Evolutionary conservation across 345 rosid species (phyloP).

Genomic region (Populus deltoides): DNA sequence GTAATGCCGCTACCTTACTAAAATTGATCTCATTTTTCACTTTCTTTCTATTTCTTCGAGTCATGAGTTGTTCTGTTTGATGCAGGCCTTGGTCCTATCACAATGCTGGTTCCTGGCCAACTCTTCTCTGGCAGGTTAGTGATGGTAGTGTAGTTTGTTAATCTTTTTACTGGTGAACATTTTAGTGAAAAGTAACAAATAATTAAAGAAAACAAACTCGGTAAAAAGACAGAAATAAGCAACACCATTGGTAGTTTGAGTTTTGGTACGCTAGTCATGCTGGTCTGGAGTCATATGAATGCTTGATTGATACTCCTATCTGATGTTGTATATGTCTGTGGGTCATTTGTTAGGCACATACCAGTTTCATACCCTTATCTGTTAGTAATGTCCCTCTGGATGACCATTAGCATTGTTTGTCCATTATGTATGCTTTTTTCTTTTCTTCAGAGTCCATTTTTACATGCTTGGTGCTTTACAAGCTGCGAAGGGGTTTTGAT

Average conservation of each 20-base stretch:
- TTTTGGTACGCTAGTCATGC: background rate
- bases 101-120: conserved; percentile 99
- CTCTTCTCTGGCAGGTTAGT: conserved; percentile 88
- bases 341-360: background rate
- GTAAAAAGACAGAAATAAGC: background rate
- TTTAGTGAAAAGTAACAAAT: background rate
- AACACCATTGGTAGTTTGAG: background rate
- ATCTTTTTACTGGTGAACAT: background rate
- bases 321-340: background rate
- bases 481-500: background rate
- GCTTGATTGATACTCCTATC: background rate
- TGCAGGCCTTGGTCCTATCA: conserved; percentile 97
- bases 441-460: background rate
- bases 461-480: background rate
- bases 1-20: conserved; percentile 28
- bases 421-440: background rate
- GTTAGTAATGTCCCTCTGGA: background rate
- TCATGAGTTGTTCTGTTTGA: conserved; percentile 3
- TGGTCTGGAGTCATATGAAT: background rate
- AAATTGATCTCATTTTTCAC: background rate
- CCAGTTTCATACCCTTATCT: background rate
- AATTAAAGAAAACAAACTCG: no score
- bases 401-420: background rate
- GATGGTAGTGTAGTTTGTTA: background rate
- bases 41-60: background rate